Base-by-base conservation (phyloP, 2,329 filamentous ascomycete genomes). In the Xylaria sp. region DNA sequence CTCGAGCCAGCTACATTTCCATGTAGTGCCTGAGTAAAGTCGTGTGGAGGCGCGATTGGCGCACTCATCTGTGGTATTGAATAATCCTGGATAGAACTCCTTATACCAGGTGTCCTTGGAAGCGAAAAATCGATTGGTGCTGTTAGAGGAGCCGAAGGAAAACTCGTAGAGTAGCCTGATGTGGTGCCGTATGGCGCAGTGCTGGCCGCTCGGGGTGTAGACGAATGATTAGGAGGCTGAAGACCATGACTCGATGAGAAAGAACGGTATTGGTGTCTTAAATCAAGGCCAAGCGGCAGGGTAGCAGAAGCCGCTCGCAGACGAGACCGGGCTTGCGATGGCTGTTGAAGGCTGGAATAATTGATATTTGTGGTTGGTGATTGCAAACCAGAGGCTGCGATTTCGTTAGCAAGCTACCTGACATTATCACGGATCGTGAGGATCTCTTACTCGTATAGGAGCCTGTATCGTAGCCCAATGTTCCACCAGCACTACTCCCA, bases 11-110 rank as follows among this genome's bases (percentile, higher is more conserved):
- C 72, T 75, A 84, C 78, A 74, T 76, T 81, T 6, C 81, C 81
- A 47, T 85, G 82, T 67, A 86, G 81, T 5, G 83, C 82, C 66
- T 84, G 83, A 2, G 82, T 80, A 71, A 88, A 88, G 63, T 88
- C 86, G 61, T 82, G 83, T 0, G 86, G 79, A 3, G 85, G 83
- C 2, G 83, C 82, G 65, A 87, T 86, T 0, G 86, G 86, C 1
- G 86, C 85, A 73, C 84, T 86, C 79, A 88, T 81, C 73, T 88
- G 86, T 2, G 86, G 81, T 74, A 86, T 84, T 13, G 82, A 82
- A 75, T 87, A 87, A 63, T 87, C 85, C 23, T 78, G 78, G 35
- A 80, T 78, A 74, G 68, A 78, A 68, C 66, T 75, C 60, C 79
- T 76, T 62, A 81, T 77, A 35, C 76, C 77, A 16, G 82, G 80